These are phyloP conservation scores for Pseudogymnoascus pannorum DNA, from an alignment of 2,329 filamentous ascomycete species.

Conservation along the genomic window DNA sequence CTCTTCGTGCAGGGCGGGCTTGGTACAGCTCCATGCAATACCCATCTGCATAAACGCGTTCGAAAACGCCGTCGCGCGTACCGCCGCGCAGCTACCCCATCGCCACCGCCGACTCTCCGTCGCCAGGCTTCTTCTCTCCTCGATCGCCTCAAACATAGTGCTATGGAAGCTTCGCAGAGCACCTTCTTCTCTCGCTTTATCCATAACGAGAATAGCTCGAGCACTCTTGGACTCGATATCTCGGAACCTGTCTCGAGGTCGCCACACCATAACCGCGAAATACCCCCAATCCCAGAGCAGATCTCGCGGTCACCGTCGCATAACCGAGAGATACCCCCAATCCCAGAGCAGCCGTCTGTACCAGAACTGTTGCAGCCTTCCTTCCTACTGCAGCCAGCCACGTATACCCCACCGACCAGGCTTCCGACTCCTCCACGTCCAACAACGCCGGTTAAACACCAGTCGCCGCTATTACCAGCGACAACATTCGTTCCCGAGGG, in stretches of 20 bases:
- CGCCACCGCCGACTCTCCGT: neutral
- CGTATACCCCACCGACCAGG: neutral
- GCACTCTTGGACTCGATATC: neutral
- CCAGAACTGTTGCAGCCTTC: neutral
- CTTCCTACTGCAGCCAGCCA: neutral
- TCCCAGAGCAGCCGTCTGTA: neutral
- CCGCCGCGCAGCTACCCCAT: conserved; percentile 2
- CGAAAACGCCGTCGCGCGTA: neutral
- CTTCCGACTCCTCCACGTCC: neutral
- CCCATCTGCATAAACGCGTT: neutral
- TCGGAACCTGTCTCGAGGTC: neutral
- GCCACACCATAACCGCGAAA: neutral
- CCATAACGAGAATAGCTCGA: neutral
- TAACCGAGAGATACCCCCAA: neutral
- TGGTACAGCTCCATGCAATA: neutral
- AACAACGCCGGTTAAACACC: neutral
- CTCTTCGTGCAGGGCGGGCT: neutral
- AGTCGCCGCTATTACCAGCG: neutral
- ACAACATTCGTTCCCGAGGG: neutral
- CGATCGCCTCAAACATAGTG: neutral
- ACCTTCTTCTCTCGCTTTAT: neutral
- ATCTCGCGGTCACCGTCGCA: neutral
- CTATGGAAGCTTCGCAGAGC: conserved; percentile 2
- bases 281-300: neutral
- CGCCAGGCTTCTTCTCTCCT: neutral